Evolutionary conservation across 257 asterid species (phyloP).

Genomic region (Fraxinus americana): DNA sequence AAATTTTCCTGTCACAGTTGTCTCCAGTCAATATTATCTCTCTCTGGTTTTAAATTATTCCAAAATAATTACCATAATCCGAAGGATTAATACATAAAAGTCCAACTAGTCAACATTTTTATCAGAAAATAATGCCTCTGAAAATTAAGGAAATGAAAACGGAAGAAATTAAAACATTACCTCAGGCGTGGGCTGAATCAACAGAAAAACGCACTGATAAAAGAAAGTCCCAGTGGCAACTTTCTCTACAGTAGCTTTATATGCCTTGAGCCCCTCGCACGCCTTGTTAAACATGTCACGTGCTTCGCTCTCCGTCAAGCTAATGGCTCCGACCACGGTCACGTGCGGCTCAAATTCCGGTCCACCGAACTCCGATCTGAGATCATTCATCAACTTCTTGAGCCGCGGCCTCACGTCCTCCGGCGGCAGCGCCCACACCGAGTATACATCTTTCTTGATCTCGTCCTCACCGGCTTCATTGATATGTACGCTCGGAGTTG

Average conservation of each 20-base stretch:
- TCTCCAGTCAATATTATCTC: too few species aligned
- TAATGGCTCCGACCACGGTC: conserved; percentile 82
- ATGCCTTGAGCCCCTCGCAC: conserved; percentile 57
- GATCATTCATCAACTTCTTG: conserved; percentile 74
- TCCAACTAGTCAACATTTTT: not conserved
- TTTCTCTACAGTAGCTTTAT: conserved; percentile 57
- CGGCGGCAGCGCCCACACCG: conserved; percentile 93
- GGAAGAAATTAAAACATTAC: conserved; percentile 32
- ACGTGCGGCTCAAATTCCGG: conserved; percentile 93
- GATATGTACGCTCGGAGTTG: conserved; percentile 15
- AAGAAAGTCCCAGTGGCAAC: conserved; percentile 76
- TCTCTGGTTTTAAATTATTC: too few species aligned
- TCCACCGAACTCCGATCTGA: conserved; percentile 79
- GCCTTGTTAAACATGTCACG: conserved; percentile 66
- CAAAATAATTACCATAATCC: too few species aligned
- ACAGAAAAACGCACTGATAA: conserved; percentile 83
- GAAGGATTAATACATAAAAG: not conserved
- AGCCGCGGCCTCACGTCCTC: conserved; percentile 64
- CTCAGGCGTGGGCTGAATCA: conserved; percentile 72
- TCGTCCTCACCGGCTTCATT: not conserved
- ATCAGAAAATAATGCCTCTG: not conserved
- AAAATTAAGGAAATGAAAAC: too few species aligned
- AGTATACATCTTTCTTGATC: conserved; percentile 50
- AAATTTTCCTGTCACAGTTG: too few species aligned
- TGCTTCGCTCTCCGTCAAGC: conserved; percentile 74